A percentile compares a stretch with the other conserved stretches of the same genome.
phyloP scores from a whole-genome alignment of 2,329 filamentous ascomycete species.

The Hypoxylon sp. region DNA sequence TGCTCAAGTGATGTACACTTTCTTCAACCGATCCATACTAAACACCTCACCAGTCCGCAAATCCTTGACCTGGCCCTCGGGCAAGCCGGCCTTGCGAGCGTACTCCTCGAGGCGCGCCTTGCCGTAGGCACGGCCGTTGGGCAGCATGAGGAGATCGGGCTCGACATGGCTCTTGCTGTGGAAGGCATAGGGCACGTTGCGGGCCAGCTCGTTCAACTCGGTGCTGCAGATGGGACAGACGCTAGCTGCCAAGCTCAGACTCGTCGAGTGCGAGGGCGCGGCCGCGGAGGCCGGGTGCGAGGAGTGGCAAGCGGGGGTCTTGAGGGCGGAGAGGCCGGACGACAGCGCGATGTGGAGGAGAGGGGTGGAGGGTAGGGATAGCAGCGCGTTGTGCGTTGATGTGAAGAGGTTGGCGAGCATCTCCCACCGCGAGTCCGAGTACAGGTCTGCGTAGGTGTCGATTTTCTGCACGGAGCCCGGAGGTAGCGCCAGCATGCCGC shows the following conservation, averaged over 20 bases:
- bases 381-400: constrained; percentile 86
- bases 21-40: constrained; percentile 75
- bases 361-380: constrained; percentile 84
- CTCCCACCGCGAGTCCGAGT: constrained; percentile 79
- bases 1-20: constrained; percentile 87
- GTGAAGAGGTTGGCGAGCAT: constrained; percentile 86
- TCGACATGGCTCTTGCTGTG: constrained; percentile 96
- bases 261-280: constrained; percentile 58
- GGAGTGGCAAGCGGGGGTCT: constrained; percentile 93
- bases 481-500: constrained; percentile 83
- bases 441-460: constrained; percentile 70
- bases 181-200: constrained; percentile 91
- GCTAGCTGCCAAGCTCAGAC: constrained; percentile 71
- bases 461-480: constrained; percentile 64
- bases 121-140: constrained; percentile 90
- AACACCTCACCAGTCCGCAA: constrained; percentile 81
- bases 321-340: constrained; percentile 92
- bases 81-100: constrained; percentile 83
- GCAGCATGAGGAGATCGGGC: constrained; percentile 86
- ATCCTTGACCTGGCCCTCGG: constrained; percentile 79
- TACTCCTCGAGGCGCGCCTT: constrained; percentile 79
- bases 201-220: constrained; percentile 92
- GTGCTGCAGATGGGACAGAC: constrained; percentile 97
- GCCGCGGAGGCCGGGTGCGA: constrained; percentile 48
- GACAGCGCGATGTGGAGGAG: constrained; percentile 92